Conservation (phyloP, 495 filamentous ascomycete species). For the Aspergillus taichungensis region DNA sequence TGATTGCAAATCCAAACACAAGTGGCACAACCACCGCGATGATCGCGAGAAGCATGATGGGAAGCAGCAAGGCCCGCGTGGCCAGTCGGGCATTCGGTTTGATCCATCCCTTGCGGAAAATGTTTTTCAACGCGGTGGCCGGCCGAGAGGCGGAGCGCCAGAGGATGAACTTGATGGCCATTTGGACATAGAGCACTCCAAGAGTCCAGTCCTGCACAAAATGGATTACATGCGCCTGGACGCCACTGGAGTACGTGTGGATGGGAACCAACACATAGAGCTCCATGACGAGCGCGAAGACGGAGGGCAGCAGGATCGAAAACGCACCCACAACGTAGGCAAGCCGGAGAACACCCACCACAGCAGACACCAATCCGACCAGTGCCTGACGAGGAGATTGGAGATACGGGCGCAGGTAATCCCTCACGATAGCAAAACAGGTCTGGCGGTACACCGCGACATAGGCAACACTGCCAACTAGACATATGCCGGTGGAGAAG, state of each 20-base stretch:
- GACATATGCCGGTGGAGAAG: constrained; percentile 78
- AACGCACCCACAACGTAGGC: constrained; percentile 66
- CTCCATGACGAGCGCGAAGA: constrained; percentile 77
- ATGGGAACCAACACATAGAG: constrained; percentile 83
- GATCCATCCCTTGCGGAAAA: constrained; percentile 71
- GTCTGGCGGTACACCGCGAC: constrained; percentile 43
- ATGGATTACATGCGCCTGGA: constrained; percentile 64
- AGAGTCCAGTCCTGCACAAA: constrained; percentile 91
- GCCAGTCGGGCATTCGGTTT: constrained; percentile 70
- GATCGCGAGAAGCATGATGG: constrained; percentile 49
- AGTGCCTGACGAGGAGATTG: constrained; percentile 25
- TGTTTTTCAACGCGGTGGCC: constrained; percentile 62
- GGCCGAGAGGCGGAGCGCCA: constrained; percentile 56
- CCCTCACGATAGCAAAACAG: constrained; percentile 29
- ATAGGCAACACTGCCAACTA: constrained; percentile 59
- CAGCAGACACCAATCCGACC: constrained; percentile 3
- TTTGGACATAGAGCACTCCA: constrained; percentile 84
- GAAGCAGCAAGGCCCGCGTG: constrained; percentile 75
- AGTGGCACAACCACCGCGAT: constrained; percentile 53
- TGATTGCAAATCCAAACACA: constrained; percentile 35
- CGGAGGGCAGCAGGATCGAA: constrained; percentile 65
- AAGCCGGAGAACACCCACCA: constrained; percentile 31
- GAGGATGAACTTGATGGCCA: constrained; percentile 64
- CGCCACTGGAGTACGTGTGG: constrained; percentile 62
- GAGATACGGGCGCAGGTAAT: constrained; percentile 23